Base-by-base conservation (phyloP, 495 filamentous ascomycete genomes). In the Hypoxylon cercidicola region DNA sequence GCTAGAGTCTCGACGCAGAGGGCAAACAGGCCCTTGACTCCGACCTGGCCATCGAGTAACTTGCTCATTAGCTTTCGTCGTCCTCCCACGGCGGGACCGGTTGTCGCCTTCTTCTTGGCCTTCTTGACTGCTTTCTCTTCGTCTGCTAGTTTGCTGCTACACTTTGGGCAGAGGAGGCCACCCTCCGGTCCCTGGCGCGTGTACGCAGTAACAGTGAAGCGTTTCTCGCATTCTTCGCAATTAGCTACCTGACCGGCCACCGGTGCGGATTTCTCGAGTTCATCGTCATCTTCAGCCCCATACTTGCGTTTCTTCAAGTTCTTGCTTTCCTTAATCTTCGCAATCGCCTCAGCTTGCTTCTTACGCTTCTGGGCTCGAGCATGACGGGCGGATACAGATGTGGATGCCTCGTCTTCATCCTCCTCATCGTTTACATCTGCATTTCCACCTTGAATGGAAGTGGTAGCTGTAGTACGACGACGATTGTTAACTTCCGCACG, bases 201-300 rank as follows among this genome's bases (percentile, higher is more conserved):
- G 72, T 99, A 99, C 0, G 93, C 79, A 0, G 95, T 97, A 23
- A 99, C 95, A 0, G 93, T 97, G 71, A 99, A 99, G 20, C 95
- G 88, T 68, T 92, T 94, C 19, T 85, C 82, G 72, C 95, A 99
- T 6, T 85, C 76, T 44, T 91, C 92, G 67, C 95, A 99, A 66
- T 97, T 94, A 23, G 89, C 91, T 60, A 92, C 84, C 74, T 99
- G 95, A 1, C 92, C 93, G 0, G 95, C 91, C 13, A 88, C 69
- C 89, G 89, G n/a, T 82, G 82, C 28, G 81, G 68, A 57, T 89
- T 79, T 13, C 1, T 20, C 11, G 62, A 79, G 60, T 13, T 83
- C 79, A 9, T 78, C 77, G 49, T 79, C 71, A 7, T 47, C 19
- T 11, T 28, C 11, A 23, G 10, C 44, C 19, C 20, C 9, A 47